Conservation (phyloP, 306 rosid genomes). For the Quercus suber region DNA sequence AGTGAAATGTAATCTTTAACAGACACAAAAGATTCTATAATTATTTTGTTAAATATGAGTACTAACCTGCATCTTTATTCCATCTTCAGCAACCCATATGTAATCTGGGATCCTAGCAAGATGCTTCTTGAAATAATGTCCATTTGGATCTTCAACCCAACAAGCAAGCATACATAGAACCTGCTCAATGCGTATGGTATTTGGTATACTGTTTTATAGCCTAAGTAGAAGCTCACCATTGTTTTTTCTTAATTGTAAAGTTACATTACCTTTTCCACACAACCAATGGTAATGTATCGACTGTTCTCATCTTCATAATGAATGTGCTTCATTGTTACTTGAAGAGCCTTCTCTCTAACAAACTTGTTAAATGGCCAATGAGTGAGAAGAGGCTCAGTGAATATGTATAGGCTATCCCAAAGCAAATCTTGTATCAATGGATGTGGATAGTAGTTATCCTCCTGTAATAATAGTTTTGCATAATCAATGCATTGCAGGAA, state of each 20-base stretch:
- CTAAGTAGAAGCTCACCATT: neutral
- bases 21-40: neutral
- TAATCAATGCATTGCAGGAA: neutral
- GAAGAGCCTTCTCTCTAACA: constrained; percentile 52
- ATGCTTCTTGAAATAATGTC: constrained; percentile 65
- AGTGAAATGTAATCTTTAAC: neutral
- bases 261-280: constrained; percentile 54
- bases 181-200: constrained; percentile 12
- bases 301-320: constrained; percentile 80
- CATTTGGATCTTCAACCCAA: constrained; percentile 78
- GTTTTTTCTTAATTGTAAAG: neutral
- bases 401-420: constrained; percentile 64
- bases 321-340: constrained; percentile 66
- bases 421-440: constrained; percentile 57
- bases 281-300: constrained; percentile 59
- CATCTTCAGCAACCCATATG: constrained; percentile 74
- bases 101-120: constrained; percentile 69
- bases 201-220: neutral
- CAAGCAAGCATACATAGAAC: constrained; percentile 69
- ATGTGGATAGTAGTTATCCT: constrained; percentile 57
- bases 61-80: constrained; percentile 70
- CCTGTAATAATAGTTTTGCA: constrained; percentile 27
- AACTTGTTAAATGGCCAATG: constrained; percentile 68
- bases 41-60: neutral
- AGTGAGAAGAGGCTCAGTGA: constrained; percentile 58